Base-by-base conservation (phyloP, 2,329 filamentous ascomycete species). In the Myotisia sp. region DNA sequence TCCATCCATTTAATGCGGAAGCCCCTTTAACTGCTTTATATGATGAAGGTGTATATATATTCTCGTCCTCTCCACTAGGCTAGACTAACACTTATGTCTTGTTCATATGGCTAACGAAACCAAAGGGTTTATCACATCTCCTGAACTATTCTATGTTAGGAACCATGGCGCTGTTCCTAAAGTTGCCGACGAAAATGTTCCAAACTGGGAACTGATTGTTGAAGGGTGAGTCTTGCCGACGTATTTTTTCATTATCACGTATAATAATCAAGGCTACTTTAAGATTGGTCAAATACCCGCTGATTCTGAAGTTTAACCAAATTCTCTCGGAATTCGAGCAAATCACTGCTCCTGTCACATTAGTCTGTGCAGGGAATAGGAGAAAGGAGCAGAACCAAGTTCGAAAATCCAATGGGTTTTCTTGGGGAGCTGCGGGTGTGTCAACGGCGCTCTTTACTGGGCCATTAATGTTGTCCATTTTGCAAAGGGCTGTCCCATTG, bases 301-400 rank as follows among this genome's bases (percentile, higher is more conserved):
- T 92, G 21, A 76, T 62, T 9, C 64, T 92, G 45, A 81, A 67
- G 2, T 62, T 94, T 32, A 67, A 70, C 23, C 74, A 90, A 34
- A 68, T 94, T 1, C 62, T 92, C 20, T 60, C 67, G 22, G 68
- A 80, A 6, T 92, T 79, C 47, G 75, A 86, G 36, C 82, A 92
- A 51, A 70, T 83, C 17, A 93, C 85, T 2, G 81, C 80, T 38
- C 86, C 86, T 0, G 69, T 94, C 39, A 93, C 86, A 0, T 69
- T 94, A 1, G 85, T 93, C 14, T 94, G 86, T 54, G 86, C 86
- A 3, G 86, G 86, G 1, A 94, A 94, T 54, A 70, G 86, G 39
- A 71, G 86, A 20, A 93, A 93, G 59, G 86, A 94, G 57, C 86
- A 93, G 52, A 94, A 94, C 46, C 67, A 83, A 33, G 81, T 93